phyloP scores from a whole-genome alignment of 257 asterid species.

The Eucommia ulmoides region DNA sequence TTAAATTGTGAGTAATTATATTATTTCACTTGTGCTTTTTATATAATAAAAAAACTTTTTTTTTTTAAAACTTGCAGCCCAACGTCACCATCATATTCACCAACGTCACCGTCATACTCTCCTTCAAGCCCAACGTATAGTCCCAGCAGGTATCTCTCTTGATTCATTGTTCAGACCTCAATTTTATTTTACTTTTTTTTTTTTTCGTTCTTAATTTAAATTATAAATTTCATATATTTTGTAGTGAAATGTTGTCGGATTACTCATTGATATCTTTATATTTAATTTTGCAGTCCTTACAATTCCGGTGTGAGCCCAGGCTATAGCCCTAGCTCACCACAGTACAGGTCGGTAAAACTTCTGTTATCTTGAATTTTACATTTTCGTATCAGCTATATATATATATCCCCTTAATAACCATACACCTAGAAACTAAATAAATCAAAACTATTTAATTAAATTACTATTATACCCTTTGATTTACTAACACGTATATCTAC shows the following conservation, averaged over 20 bases:
- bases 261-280: background rate
- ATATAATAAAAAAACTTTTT: too few relatives aligned
- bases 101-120: constrained; percentile 87
- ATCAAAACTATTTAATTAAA: too few relatives aligned
- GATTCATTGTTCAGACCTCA: background rate
- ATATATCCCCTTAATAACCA: too few relatives aligned
- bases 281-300: constrained; percentile 44
- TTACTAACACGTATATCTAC: too few relatives aligned
- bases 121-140: constrained; percentile 94
- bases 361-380: background rate
- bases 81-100: constrained; percentile 89
- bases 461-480: too few relatives aligned
- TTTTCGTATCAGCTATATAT: too few relatives aligned
- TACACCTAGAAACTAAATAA: too few relatives aligned
- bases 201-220: background rate
- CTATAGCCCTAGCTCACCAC: constrained; percentile 86
- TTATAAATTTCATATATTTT: too few relatives aligned
- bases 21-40: too few relatives aligned
- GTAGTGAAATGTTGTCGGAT: background rate
- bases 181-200: constrained; percentile 1
- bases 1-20: too few relatives aligned
- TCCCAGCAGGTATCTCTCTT: constrained; percentile 73
- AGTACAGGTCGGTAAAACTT: constrained; percentile 53
- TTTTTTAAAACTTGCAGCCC: constrained; percentile 97
- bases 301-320: constrained; percentile 62